phyloP scores from a whole-genome alignment of 495 filamentous ascomycete species.

The Penicillium bialowiezense region DNA sequence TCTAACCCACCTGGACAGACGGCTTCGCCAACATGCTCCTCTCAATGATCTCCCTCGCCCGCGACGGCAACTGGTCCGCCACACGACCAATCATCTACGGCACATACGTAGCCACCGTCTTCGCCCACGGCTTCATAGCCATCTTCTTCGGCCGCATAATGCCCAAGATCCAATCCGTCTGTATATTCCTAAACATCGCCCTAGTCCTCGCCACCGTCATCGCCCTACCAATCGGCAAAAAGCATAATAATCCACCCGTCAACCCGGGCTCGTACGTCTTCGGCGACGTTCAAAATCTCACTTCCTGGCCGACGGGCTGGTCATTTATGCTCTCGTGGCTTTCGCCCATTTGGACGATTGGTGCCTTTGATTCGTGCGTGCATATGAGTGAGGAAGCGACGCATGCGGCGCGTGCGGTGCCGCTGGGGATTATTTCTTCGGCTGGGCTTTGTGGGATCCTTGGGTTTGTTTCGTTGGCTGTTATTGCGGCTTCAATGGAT shows the following conservation, averaged over 20 bases:
- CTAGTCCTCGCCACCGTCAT: slow-evolving; percentile 64
- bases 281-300: slow-evolving; percentile 49
- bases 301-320: slow-evolving; percentile 60
- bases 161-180: slow-evolving; percentile 63
- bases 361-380: slow-evolving; percentile 52
- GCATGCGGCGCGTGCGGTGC: slow-evolving; percentile 61
- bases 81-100: slow-evolving; percentile 59
- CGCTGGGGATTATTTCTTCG: slow-evolving; percentile 55
- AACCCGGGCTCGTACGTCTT: slow-evolving; percentile 42
- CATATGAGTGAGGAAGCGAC: slow-evolving; percentile 66
- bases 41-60: slow-evolving; percentile 57
- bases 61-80: slow-evolving; percentile 62
- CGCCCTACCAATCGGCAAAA: slow-evolving; percentile 59
- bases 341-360: slow-evolving; percentile 66
- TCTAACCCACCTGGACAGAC: slow-evolving; percentile 25
- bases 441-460: slow-evolving; percentile 42
- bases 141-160: slow-evolving; percentile 56
- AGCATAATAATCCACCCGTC: slow-evolving; percentile 26
- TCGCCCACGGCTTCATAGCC: slow-evolving; percentile 57
- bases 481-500: slow-evolving; percentile 41
- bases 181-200: slow-evolving; percentile 60
- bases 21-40: slow-evolving; percentile 52
- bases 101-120: slow-evolving; percentile 58
- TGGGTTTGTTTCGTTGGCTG: slow-evolving; percentile 54
- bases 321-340: slow-evolving; percentile 66